Evolutionary conservation across 2,329 filamentous ascomycete species (phyloP), one percentile per base, ranked within the genome.

Genomic region (Penicillium sclerotiorum): DNA sequence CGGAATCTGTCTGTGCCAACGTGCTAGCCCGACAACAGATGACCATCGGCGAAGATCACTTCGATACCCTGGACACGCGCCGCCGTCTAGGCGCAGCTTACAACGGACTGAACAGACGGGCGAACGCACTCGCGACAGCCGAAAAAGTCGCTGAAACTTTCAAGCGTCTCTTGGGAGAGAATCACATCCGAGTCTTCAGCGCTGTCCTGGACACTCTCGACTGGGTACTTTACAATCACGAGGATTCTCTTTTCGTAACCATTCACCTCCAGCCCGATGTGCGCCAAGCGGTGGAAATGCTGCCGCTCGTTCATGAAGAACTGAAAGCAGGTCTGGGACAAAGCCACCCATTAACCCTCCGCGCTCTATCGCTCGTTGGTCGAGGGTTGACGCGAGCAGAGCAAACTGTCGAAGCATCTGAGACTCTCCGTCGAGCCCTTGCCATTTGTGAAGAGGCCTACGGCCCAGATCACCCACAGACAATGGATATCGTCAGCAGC

Each of bases 11-110:
- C 13, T 65, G 62, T 15, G 62, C 65, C 15, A 67, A 68, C 8
- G 61, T 67, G 2, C 54, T 68, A 2, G 65, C 65, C 1, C 63
- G 64, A 5, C 65, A 68, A 28, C 65, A 68, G 36, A 68, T 68
- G 56, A 60, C 52, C 8, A 62, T 68, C 17, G 65, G 65, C 12
- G 65, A 68, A 33, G 61, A 66, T 11, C 63, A 66, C 32, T 23
- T 66, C 8, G 64, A 67, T 32, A 68, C 64, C 2, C 50, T 66
- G 17, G 59, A 61, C 0, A 68, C 65, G 1, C 63, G 65, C 2
- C 60, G 63, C 11, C 64, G 65, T 5, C 38, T 68, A 4, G 62
- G 55, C 1, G 30, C 52, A 38, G 57, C 64, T 1, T 66, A 67
- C 21, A 56, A 53, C 25, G 28, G 39, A 1, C 53, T 67, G 4